Conservation (phyloP, 192 early-diverging fungal species). For the Entrophospora sp. region DNA sequence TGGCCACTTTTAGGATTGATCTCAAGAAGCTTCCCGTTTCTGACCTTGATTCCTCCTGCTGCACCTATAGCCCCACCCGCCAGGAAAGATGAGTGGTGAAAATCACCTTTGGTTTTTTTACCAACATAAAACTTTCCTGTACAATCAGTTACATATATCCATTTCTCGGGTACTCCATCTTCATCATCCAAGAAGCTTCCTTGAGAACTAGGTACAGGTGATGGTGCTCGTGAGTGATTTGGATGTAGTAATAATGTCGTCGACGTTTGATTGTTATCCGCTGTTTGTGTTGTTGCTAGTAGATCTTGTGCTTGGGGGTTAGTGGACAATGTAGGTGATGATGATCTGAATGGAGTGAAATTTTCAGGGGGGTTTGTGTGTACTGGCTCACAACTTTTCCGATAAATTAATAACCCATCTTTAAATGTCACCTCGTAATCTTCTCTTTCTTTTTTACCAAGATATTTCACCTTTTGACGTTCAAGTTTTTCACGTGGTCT, state of each 20-base stretch:
- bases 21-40: conserved; percentile 27
- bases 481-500: conserved; percentile 26
- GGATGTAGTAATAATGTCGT: neutral
- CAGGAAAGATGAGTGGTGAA: conserved; percentile 38
- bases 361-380: conserved; percentile 24
- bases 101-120: conserved; percentile 32
- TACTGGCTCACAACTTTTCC: conserved; percentile 20
- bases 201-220: neutral
- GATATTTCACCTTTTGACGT: conserved; percentile 26
- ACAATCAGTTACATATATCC: conserved; percentile 35
- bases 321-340: too few species aligned
- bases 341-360: too few species aligned
- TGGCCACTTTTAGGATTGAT: conserved; percentile 39
- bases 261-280: neutral
- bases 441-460: conserved; percentile 23
- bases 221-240: neutral
- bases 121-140: conserved; percentile 27
- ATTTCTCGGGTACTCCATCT: conserved; percentile 20
- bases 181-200: neutral
- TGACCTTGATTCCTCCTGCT: conserved; percentile 30
- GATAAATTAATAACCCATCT: conserved; percentile 28
- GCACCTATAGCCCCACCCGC: conserved; percentile 30
- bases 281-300: too few species aligned
- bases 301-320: too few species aligned
- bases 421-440: conserved; percentile 27